Evolutionary conservation across 768 basidiomycete genomes (phyloP).

Genomic region (Trametes sanguinea): DNA sequence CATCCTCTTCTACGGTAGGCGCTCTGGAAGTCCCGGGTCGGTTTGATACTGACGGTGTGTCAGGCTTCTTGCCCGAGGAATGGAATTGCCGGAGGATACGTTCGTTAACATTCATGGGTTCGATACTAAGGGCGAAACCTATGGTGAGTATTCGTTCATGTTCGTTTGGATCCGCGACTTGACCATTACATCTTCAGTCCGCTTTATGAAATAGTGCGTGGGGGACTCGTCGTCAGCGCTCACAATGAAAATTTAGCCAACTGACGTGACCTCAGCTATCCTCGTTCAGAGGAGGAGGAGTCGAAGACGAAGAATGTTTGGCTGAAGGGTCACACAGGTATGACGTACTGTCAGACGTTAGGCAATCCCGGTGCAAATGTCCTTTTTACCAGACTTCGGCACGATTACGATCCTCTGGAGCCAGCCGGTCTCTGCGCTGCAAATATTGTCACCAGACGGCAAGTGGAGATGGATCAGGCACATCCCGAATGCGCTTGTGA

Average conservation of each 20-base stretch:
- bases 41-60: background rate
- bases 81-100: constrained; percentile 49
- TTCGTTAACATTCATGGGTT: constrained; percentile 44
- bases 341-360: too few species aligned
- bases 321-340: constrained; percentile 42
- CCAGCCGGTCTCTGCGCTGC: constrained; percentile 39
- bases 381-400: constrained; percentile 32
- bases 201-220: constrained; percentile 24
- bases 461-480: constrained; percentile 41
- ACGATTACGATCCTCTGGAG: constrained; percentile 40
- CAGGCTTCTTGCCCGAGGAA: constrained; percentile 45
- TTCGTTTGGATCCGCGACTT: too few species aligned
- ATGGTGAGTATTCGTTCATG: constrained; percentile 28
- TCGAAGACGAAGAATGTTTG: constrained; percentile 35
- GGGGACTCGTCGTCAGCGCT: too few species aligned
- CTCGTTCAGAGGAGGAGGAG: constrained; percentile 36
- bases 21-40: background rate
- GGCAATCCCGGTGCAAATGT: background rate
- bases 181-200: constrained; percentile 29
- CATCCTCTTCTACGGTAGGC: constrained; percentile 48
- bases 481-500: constrained; percentile 39
- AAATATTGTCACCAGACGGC: constrained; percentile 37
- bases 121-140: constrained; percentile 40
- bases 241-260: background rate
- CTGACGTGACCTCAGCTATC: constrained; percentile 27